Percentiles rank a stretch among this genome's conserved stretches.
phyloP scores from a whole-genome alignment of 768 basidiomycete species.

The Podaxis sp. region DNA sequence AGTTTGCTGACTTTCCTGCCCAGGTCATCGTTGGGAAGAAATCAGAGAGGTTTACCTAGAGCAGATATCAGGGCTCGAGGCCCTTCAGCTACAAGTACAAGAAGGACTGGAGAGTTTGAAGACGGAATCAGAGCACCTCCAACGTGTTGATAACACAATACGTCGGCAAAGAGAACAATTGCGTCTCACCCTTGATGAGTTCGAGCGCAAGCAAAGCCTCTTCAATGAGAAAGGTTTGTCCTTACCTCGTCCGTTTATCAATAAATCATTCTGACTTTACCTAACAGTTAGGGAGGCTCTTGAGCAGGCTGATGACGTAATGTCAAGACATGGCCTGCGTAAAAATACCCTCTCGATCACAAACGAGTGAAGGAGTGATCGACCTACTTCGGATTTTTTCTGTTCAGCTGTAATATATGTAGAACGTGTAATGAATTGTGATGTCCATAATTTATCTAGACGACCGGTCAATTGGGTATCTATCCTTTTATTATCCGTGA shows the following conservation, averaged over 20 bases:
- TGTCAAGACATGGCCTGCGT: conserved; percentile 27
- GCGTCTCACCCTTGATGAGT: conserved; percentile 38
- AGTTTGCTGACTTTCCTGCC: neutral
- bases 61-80: conserved; percentile 60
- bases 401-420: conserved; percentile 8
- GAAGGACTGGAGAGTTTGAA: conserved; percentile 42
- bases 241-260: neutral
- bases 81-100: conserved; percentile 54
- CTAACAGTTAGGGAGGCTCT: conserved; percentile 41
- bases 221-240: conserved; percentile 45
- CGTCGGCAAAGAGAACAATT: conserved; percentile 37
- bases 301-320: conserved; percentile 37
- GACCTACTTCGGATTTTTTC: conserved; percentile 2
- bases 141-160: conserved; percentile 43
- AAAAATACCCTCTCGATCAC: conserved; percentile 27
- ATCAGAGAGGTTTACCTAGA: conserved; percentile 57
- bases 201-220: conserved; percentile 40
- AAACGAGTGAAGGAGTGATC: conserved; percentile 23
- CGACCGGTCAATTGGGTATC: neutral
- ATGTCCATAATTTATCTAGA: conserved; percentile 1
- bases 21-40: conserved; percentile 60
- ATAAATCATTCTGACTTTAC: neutral
- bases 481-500: neutral
- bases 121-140: conserved; percentile 43
- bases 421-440: neutral